Conservation (phyloP, 495 filamentous ascomycete genomes). For the Glutinoglossum americanum region DNA sequence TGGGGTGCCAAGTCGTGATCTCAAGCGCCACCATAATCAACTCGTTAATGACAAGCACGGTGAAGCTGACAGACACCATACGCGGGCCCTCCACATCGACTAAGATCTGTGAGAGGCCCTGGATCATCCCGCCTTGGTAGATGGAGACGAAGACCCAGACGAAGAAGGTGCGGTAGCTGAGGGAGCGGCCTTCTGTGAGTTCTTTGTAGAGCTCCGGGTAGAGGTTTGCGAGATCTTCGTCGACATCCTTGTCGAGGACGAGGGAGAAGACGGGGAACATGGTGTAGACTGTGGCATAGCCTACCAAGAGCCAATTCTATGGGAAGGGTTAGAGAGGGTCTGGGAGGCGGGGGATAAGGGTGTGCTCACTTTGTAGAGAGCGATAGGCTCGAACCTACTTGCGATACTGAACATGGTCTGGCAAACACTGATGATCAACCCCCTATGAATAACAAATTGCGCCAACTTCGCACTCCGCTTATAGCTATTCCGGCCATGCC, state of each 20-base stretch:
- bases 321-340: background rate
- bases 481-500: slow-evolving; percentile 95
- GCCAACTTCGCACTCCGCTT: slow-evolving; percentile 88
- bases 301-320: slow-evolving; percentile 85
- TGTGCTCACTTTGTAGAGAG: slow-evolving; percentile 48
- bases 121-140: slow-evolving; percentile 88
- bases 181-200: slow-evolving; percentile 57
- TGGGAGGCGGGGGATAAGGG: no score
- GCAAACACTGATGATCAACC: slow-evolving; percentile 81
- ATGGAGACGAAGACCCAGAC: slow-evolving; percentile 89
- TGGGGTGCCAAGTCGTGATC: slow-evolving; percentile 88
- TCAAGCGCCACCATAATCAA: slow-evolving; percentile 91
- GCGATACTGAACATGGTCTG: slow-evolving; percentile 97
- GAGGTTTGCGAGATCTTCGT: slow-evolving; percentile 75
- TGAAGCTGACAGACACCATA: slow-evolving; percentile 84
- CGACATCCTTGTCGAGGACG: slow-evolving; percentile 89
- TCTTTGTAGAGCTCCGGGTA: slow-evolving; percentile 98
- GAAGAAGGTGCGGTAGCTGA: slow-evolving; percentile 88
- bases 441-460: slow-evolving; percentile 96
- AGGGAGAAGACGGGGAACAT: slow-evolving; percentile 85
- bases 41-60: slow-evolving; percentile 82
- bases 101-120: slow-evolving; percentile 75
- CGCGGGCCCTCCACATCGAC: slow-evolving; percentile 42
- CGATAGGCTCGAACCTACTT: slow-evolving; percentile 73
- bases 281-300: slow-evolving; percentile 92